Percentiles rank a stretch among this genome's conserved stretches.
Evolutionary conservation across 1,284 basidiomycete genomes (phyloP).

Genomic region (Sanghuangporus sanghuang): DNA sequence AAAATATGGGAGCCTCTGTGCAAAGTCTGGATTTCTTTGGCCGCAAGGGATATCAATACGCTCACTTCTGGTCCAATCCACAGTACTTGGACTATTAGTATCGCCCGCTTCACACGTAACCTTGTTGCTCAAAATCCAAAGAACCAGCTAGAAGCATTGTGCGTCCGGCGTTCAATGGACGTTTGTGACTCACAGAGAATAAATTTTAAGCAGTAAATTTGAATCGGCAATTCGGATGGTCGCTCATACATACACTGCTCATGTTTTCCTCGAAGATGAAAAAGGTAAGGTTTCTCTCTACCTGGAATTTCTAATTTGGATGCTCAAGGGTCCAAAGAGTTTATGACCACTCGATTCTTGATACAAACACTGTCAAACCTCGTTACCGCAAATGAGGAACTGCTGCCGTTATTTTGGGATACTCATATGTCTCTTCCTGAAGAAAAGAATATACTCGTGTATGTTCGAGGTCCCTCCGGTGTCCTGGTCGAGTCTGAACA

Average conservation of each 20-base stretch:
- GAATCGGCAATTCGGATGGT: conserved; percentile 52
- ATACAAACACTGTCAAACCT: conserved; percentile 71
- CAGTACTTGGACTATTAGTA: conserved; percentile 26
- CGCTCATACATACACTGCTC: conserved; percentile 67
- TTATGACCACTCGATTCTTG: conserved; percentile 51
- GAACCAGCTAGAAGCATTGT: conserved; percentile 68
- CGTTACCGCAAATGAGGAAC: conserved; percentile 58
- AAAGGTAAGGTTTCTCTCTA: conserved; percentile 37
- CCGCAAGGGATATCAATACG: neutral
- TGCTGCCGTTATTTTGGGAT: conserved; percentile 55
- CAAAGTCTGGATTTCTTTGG: conserved; percentile 6
- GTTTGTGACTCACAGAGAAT: neutral
- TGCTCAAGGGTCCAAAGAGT: conserved; percentile 35
- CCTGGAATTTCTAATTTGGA: neutral
- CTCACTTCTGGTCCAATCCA: neutral
- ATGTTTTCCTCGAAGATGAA: conserved; percentile 49
- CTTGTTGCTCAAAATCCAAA: conserved; percentile 59
- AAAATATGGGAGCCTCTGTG: conserved; percentile 9
- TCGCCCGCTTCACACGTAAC: conserved; percentile 75
- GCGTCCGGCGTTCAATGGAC: conserved; percentile 26
- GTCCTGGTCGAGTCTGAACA: neutral
- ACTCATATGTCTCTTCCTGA: conserved; percentile 62
- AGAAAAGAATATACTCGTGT: conserved; percentile 74
- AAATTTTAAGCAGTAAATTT: conserved; percentile 34
- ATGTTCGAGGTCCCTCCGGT: conserved; percentile 25